These are phyloP conservation scores for Fusarium oxysporum DNA, from an alignment of 2,329 filamentous ascomycete species.

Conservation along the genomic window DNA sequence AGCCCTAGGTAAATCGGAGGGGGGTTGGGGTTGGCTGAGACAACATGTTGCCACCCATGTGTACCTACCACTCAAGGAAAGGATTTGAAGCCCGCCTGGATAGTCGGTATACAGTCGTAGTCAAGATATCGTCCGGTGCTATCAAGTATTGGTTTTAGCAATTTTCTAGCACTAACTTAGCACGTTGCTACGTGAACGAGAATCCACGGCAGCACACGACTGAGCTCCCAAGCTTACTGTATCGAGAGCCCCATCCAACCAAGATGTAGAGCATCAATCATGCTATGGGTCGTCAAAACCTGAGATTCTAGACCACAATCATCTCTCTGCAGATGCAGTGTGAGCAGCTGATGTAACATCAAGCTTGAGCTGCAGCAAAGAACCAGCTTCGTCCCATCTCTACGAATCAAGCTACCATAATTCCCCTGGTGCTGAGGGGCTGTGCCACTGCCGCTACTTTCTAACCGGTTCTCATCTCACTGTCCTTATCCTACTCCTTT, in stretches of 20 bases:
- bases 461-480: background rate
- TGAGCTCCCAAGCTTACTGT: background rate
- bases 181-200: background rate
- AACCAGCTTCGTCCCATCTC: conserved; percentile 4
- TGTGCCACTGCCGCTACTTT: background rate
- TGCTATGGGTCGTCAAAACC: background rate
- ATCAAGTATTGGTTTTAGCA: background rate
- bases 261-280: background rate
- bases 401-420: conserved; percentile 3
- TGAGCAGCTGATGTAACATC: conserved; percentile 11
- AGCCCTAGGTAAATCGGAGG: background rate
- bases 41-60: background rate
- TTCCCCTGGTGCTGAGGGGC: conserved; percentile 4
- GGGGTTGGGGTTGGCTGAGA: conserved; percentile 14
- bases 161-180: background rate
- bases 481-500: background rate
- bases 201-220: background rate
- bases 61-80: background rate
- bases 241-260: background rate
- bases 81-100: background rate
- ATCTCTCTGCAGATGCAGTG: conserved; percentile 2
- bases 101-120: background rate
- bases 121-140: background rate
- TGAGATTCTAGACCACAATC: background rate
- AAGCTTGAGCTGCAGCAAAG: conserved; percentile 9